Conservation (phyloP, 1,139 yeast species). For the Saccharomycopsis crataegensis region DNA sequence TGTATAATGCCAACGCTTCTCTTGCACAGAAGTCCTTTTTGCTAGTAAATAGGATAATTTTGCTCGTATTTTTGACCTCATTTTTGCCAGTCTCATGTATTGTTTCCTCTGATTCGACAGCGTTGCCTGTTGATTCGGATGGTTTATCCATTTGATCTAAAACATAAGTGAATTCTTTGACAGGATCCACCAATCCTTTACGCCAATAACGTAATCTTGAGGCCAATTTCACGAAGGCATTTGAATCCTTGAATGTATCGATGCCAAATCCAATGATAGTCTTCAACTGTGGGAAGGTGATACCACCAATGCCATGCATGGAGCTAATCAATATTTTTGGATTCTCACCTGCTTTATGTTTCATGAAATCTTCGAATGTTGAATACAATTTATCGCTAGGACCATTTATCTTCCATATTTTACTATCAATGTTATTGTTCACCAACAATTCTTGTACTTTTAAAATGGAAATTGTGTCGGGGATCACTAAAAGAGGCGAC, state of each 20-base stretch:
- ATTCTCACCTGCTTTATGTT: background rate
- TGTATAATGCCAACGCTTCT: conserved; percentile 2
- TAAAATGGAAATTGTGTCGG: background rate
- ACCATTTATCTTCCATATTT: background rate
- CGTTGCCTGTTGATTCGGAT: background rate
- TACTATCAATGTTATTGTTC: background rate
- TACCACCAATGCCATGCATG: conserved; percentile 1
- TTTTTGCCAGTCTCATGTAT: background rate
- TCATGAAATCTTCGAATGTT: background rate
- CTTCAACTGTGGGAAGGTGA: background rate
- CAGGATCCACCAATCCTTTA: background rate
- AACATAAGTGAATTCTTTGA: background rate
- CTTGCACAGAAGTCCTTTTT: background rate
- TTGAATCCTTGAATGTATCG: background rate
- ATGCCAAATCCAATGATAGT: background rate
- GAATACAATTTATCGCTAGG: background rate
- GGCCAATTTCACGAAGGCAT: background rate
- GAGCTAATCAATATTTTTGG: background rate
- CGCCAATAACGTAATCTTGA: background rate
- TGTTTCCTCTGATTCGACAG: background rate
- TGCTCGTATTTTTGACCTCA: background rate
- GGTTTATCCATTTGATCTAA: background rate
- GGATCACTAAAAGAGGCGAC: conserved; percentile 1
- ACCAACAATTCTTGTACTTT: background rate
- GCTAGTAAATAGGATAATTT: background rate